A percentile compares a stretch with the other conserved stretches of the same genome.
phyloP scores from a whole-genome alignment of 1,284 basidiomycete genomes.

The Coniophora puteana region DNA sequence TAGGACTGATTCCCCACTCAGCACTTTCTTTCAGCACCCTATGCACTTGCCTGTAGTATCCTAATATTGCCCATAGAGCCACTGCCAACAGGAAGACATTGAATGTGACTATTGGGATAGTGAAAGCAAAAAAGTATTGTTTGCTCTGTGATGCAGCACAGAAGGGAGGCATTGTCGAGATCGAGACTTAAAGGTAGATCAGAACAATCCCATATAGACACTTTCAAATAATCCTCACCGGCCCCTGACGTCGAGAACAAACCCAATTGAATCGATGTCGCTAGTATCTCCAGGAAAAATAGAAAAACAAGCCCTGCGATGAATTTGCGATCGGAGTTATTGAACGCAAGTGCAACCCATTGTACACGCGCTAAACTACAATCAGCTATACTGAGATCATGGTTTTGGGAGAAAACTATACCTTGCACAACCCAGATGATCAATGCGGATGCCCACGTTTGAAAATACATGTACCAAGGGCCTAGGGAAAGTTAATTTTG shows the following conservation, averaged over 20 bases:
- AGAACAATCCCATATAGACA: background rate
- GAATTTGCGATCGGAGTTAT: background rate
- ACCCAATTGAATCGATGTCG: background rate
- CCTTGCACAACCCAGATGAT: conserved; percentile 5
- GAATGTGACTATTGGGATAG: conserved; percentile 2
- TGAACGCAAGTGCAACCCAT: conserved; percentile 3
- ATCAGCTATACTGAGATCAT: background rate
- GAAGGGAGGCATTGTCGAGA: background rate
- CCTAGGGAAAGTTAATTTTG: too few relatives aligned
- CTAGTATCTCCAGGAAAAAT: background rate
- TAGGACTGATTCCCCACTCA: conserved; percentile 1
- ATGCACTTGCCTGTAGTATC: conserved; percentile 1
- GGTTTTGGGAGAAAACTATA: background rate
- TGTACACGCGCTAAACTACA: background rate
- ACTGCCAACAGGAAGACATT: conserved; percentile 1
- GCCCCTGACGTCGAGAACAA: background rate
- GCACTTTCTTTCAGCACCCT: too few relatives aligned
- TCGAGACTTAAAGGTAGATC: background rate
- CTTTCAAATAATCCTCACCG: background rate
- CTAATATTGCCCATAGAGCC: background rate
- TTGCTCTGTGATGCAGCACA: background rate
- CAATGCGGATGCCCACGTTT: conserved; percentile 5
- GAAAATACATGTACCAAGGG: conserved; percentile 1
- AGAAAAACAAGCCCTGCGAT: background rate
- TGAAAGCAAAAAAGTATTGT: conserved; percentile 7